Base-by-base conservation (phyloP, 2,329 filamentous ascomycete genomes). In the Sclerotinia glacialis region DNA sequence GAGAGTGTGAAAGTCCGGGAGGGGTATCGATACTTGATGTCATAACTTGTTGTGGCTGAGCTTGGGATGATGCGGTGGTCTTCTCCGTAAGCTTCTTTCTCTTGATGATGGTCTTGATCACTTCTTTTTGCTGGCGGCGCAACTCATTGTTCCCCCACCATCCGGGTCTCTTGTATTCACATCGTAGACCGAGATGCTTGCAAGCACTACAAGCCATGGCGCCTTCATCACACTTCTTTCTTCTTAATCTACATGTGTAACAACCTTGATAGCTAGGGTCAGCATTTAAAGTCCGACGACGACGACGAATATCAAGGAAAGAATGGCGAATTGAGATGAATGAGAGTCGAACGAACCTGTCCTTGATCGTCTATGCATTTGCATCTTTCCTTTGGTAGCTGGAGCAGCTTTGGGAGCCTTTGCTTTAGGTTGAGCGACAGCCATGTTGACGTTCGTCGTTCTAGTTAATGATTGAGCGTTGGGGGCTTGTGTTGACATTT, bases 61-160 rank as follows among this genome's bases (percentile, higher is more conserved):
- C 67, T 67, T 86, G 82, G 52, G 83, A 81, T 14, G 71, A 66
- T 66, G 86, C 82, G 54, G 80, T 81, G 63, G 87, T 83, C 86
- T 97, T 97, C 80, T 97, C 94, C 34, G 89, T 88, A 72, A 96
- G 84, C 85, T 98, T 98, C 77, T 95, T 98, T 77, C 89, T 87
- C 86, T 97, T 97, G 83, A 99, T 98, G 79, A 94, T 92, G 79
- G 90, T 89, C 85, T 99, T 99, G 84, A 99, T 96, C 72, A 89
- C 82, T 77, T 98, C 95, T 81, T 98, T 99, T 78, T 97, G 92
- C 66, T 88, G 82, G 74, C 89, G 87, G 72, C 95, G 85, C 76
- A 90, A 87, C 70, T 97, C 93, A 76, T 91, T 90, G 83, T 95
- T 97, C 80, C 89, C 91, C 95, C 95, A 99, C 95, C 95, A 99